These are phyloP conservation scores for Hippophae gyantsensis DNA, from an alignment of 306 rosid species.

Conservation along the genomic window DNA sequence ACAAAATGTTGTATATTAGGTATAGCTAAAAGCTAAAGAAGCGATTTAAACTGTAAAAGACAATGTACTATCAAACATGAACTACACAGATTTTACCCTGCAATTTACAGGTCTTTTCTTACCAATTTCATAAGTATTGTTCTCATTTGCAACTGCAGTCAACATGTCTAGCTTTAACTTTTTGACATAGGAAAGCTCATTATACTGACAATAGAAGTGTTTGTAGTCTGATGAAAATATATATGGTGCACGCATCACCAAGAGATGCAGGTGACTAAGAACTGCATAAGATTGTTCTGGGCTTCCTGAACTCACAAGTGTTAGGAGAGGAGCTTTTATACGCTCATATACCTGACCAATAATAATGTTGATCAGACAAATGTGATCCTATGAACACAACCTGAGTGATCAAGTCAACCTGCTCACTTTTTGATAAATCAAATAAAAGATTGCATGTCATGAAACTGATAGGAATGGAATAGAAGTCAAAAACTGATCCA, in stretches of 20 bases:
- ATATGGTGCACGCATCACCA: slow-evolving; percentile 98
- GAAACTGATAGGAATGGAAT: not conserved
- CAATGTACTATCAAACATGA: slow-evolving; percentile 11
- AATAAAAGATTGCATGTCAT: slow-evolving; percentile 5
- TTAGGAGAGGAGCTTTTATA: slow-evolving; percentile 93
- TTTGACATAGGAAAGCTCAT: slow-evolving; percentile 97
- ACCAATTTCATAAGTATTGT: slow-evolving; percentile 98
- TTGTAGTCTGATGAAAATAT: slow-evolving; percentile 93
- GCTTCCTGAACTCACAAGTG: slow-evolving; percentile 98
- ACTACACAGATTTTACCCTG: slow-evolving; percentile 11
- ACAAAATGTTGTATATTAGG: slow-evolving; percentile 26
- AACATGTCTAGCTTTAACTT: slow-evolving; percentile 98
- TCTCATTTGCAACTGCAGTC: slow-evolving; percentile 98
- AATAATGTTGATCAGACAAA: slow-evolving; percentile 21
- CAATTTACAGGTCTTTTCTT: slow-evolving; percentile 15
- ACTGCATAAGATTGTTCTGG: slow-evolving; percentile 98
- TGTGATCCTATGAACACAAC: slow-evolving; percentile 13
- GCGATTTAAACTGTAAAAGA: slow-evolving; percentile 9
- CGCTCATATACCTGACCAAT: slow-evolving; percentile 83
- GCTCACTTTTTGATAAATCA: slow-evolving; percentile 1
- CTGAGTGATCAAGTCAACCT: slow-evolving; percentile 1
- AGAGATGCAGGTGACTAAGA: slow-evolving; percentile 89
- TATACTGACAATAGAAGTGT: slow-evolving; percentile 97
- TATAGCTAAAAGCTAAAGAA: slow-evolving; percentile 14
- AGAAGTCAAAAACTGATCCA: too few species aligned